A percentile compares a stretch with the other conserved stretches of the same genome.
Evolutionary conservation across 2,329 filamentous ascomycete genomes (phyloP).

Genomic region (Leptodontidium sp.): DNA sequence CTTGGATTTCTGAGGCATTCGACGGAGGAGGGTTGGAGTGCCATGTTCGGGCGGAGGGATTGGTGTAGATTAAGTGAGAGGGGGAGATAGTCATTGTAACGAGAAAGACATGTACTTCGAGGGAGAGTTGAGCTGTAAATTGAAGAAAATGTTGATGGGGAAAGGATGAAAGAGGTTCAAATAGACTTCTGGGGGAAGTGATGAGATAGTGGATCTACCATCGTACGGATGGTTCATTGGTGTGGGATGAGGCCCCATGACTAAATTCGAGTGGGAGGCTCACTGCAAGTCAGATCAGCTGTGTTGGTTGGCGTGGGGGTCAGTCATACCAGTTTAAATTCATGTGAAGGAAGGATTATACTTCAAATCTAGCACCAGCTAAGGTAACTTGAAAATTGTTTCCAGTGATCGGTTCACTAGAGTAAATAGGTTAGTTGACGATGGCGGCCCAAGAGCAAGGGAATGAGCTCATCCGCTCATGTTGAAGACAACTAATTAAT

Average conservation of each 20-base stretch:
- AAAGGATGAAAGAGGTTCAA: neutral
- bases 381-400: neutral
- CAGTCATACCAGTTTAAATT: neutral
- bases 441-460: no score
- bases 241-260: constrained; percentile 9
- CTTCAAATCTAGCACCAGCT: neutral
- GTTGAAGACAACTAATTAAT: no score
- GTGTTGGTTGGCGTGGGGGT: constrained; percentile 4
- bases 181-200: neutral
- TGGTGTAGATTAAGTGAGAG: constrained; percentile 18
- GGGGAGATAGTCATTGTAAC: neutral
- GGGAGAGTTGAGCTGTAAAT: neutral
- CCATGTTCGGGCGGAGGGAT: constrained; percentile 21
- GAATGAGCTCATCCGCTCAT: no score
- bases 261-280: neutral
- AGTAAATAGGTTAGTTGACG: no score
- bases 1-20: constrained; percentile 15
- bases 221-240: neutral
- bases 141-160: neutral
- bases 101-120: neutral
- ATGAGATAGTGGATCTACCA: neutral
- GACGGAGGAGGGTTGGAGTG: neutral
- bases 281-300: constrained; percentile 15
- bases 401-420: no score
- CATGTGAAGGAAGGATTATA: neutral